Base-by-base conservation (phyloP, 2,329 filamentous ascomycete species). In the Diaporthe sp. region DNA sequence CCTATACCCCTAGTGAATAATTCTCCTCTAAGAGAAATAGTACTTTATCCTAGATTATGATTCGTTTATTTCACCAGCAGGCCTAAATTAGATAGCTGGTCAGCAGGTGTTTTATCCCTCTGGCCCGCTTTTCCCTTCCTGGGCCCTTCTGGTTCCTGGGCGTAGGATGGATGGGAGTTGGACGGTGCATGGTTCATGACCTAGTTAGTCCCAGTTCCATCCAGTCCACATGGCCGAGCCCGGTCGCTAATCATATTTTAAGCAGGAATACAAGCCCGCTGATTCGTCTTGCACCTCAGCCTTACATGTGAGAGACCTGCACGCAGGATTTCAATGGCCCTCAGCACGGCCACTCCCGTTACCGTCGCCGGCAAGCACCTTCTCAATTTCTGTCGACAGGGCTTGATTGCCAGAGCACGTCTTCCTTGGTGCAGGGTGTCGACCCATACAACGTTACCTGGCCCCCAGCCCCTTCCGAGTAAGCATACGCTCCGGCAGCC, bases 361-460 rank as follows among this genome's bases (percentile, higher is more conserved):
- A 39, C 46, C 34, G 39, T 61, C 71, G 39, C 42, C 51, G 58
- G 67, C 60, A 72, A 62, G 49, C 73, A 65, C 8, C 17, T 72
- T 44, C 58, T 53, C 34, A 44, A 46, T 34, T 3, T n/a, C 13
- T 44, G 42, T 55, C 34, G 34, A 55, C 46, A 6, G 57, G 46
- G n/a, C 49, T 42, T 31, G 17, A 60, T 17, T 42, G n/a, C 49
- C 58, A 57, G 65, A 25, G 34, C 65, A 49, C 55, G 25, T 44
- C 73, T 60, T 31, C 72, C 60, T 37, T 12, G 58, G 53, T 75
- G 61, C 57, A 70, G 68, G 46, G 44, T 53, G 65, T 60, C 55
- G 42, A 51, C 55, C 31, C 68, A 71, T 70, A 71, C 72, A 58
- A 76, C 75, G 72, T 76, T 75, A 68, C 71, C 34, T 68, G 28